phyloP scores from a whole-genome alignment of 1,284 basidiomycete genomes.

The Boletus mariae region DNA sequence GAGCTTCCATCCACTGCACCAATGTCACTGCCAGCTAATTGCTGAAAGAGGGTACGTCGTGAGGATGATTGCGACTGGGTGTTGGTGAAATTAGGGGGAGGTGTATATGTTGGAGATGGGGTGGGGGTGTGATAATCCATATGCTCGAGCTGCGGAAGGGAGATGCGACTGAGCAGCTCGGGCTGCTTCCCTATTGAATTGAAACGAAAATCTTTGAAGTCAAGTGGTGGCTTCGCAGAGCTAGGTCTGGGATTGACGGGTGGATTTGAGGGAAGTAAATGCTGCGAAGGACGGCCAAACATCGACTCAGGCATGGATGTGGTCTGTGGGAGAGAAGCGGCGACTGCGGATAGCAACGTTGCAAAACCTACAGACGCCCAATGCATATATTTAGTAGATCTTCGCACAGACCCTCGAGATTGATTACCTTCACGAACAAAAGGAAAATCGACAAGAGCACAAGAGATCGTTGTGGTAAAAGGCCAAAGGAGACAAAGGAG shows the following conservation, averaged over 20 bases:
- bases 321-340: slow-evolving; percentile 15
- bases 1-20: background rate
- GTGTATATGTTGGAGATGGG: slow-evolving; percentile 19
- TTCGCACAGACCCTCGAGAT: background rate
- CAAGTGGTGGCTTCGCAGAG: background rate
- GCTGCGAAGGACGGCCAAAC: slow-evolving; percentile 25
- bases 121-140: slow-evolving; percentile 29
- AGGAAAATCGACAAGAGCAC: background rate
- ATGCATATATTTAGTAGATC: slow-evolving; percentile 18
- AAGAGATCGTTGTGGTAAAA: background rate
- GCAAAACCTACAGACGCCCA: slow-evolving; percentile 4
- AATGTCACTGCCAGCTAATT: slow-evolving; percentile 12
- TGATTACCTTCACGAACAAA: slow-evolving; percentile 17
- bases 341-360: slow-evolving; percentile 4
- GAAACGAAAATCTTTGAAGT: slow-evolving; percentile 42
- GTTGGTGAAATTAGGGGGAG: slow-evolving; percentile 1
- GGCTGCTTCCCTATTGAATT: slow-evolving; percentile 46
- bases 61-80: slow-evolving; percentile 13
- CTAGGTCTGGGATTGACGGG: background rate
- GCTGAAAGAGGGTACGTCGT: slow-evolving; percentile 24
- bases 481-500: background rate
- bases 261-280: slow-evolving; percentile 20
- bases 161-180: slow-evolving; percentile 44
- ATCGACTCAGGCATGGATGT: slow-evolving; percentile 27
- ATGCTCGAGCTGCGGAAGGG: slow-evolving; percentile 29